These are phyloP conservation scores for Coemansia sp. DNA, from an alignment of 192 early-diverging fungal species.

Conservation along the genomic window DNA sequence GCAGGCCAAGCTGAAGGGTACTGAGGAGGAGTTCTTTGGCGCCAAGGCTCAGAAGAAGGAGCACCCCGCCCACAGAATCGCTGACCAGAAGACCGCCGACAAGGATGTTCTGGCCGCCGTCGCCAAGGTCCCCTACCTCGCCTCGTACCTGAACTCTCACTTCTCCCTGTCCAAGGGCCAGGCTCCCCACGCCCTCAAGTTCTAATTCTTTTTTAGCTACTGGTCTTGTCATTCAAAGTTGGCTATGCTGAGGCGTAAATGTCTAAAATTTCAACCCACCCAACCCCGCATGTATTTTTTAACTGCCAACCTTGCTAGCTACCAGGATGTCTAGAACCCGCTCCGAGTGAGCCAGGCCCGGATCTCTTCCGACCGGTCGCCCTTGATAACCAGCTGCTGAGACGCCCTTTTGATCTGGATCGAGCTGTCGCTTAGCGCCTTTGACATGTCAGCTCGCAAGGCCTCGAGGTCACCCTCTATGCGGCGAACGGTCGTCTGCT, in stretches of 20 bases:
- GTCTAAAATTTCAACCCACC: conserved; percentile 14
- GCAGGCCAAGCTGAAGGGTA: conserved; percentile 68
- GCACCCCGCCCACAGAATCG: conserved; percentile 71
- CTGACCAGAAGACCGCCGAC: conserved; percentile 92
- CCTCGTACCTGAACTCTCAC: conserved; percentile 80
- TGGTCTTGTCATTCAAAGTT: conserved; percentile 27
- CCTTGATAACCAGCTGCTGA: conserved; percentile 59
- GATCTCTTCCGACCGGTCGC: conserved; percentile 48
- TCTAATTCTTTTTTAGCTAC: conserved; percentile 66
- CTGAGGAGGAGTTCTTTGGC: conserved; percentile 90
- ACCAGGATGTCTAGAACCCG: conserved; percentile 56
- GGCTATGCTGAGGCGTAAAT: conserved; percentile 6
- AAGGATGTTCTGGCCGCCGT: conserved; percentile 73
- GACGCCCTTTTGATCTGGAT: conserved; percentile 43
- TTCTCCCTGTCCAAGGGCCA: conserved; percentile 96
- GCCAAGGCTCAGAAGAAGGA: conserved; percentile 72
- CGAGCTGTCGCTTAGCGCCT: conserved; percentile 15
- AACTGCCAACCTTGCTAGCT: background rate
- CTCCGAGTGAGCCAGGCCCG: conserved; percentile 56
- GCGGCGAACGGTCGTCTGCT: conserved; percentile 64
- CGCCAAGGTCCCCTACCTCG: conserved; percentile 82
- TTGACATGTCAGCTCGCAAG: conserved; percentile 23
- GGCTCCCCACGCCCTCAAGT: conserved; percentile 93
- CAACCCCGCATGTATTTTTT: background rate
- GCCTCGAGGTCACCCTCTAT: conserved; percentile 67